Evolutionary conservation across 2,329 filamentous ascomycete species (phyloP), one percentile per base, ranked within the genome.

Genomic region (Pseudogymnoascus sp.): DNA sequence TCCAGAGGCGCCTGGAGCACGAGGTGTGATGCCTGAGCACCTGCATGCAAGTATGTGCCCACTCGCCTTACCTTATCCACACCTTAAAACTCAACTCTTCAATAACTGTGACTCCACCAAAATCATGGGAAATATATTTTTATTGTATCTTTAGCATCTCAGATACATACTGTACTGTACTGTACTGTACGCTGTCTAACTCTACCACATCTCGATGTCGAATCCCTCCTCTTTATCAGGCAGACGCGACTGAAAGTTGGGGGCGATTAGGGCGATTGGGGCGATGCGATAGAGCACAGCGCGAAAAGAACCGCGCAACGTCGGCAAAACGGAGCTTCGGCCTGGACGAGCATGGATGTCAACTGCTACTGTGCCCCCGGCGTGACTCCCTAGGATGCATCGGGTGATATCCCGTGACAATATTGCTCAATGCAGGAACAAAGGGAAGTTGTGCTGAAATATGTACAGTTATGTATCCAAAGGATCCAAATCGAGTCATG

Each of bases 251-350:
- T 18, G 28, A 18, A 12, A 14, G 22, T 53, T 53, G 47, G 47
- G 47, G 28, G 47, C 47, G 47, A 53, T 53, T 53, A 53, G 47
- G 22, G 43, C 43, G 43, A 50, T 50, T 50, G 43, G 15, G 25
- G 43, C 43, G 43, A 53, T 53, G 25, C 47, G 47, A 53, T 33
- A 53, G 47, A n/a, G 47, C 28, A 14, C 25, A 53, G 25, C 47
- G 47, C 25, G 25, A 30, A 53, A 53, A 53, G 47, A 53, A 53
- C 47, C 47, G 47, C 47, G 47, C 47, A 53, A 33, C 47, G 47
- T 53, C 47, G 47, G 47, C 47, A 53, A 53, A 53, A 53, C 47
- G 47, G 47, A 53, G 47, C 47, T 30, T 53, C 47, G 47, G 47
- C 47, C 47, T 53, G 47, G 47, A 12, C n/a, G 1, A 53, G 5